Evolutionary conservation across 139 green algal species (phyloP), one percentile per base, ranked within the genome.

Genomic region (Parachlorella kessleri): DNA sequence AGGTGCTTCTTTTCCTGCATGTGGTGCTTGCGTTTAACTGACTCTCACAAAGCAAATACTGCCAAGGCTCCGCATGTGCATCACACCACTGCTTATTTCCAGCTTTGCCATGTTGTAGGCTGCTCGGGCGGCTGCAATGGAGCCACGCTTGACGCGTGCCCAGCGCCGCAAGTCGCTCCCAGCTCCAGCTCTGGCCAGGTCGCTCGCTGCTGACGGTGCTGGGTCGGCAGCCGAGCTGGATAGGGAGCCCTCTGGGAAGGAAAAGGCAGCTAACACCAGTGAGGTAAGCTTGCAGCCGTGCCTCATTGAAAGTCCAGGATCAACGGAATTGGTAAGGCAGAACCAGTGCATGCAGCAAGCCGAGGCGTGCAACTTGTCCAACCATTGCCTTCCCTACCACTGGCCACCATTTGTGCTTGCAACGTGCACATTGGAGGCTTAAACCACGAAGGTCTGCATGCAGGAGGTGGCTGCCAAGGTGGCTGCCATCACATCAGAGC

Each of bases 121-220:
- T n/a, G n/a, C n/a, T n/a, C n/a, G n/a, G n/a, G n/a, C n/a, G n/a
- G n/a, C n/a, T n/a, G n/a, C n/a, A n/a, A n/a, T 59, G 21, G 48
- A 59, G 41, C 75, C 75, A 2, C 75, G 75, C 65, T 53, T 80
- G 75, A 80, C 75, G 23, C 75, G 75, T 37, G 64, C 75, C 24
- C 75, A 73, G 75, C 75, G 75, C 30, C 64, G 75, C 32, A 80
- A 80, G 75, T 73, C 59, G 41, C 39, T 73, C n/a, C 59, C n/a
- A n/a, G n/a, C n/a, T n/a, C n/a, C n/a, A n/a, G n/a, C 73, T 2
- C 55, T 71, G 4, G 72, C 39, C 55, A 55, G 36, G 4, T 78
- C 55, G 59, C 1, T 78, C 55, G n/a, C 26, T 1, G 30, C 39
- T n/a, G 73, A 78, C 2, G 26, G 55, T 14, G 73, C n/a, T 3